Percentiles rank a stretch among this genome's conserved stretches.
Conservation (phyloP, 2,329 filamentous ascomycete species). For the Cladophialophora psammophila region DNA sequence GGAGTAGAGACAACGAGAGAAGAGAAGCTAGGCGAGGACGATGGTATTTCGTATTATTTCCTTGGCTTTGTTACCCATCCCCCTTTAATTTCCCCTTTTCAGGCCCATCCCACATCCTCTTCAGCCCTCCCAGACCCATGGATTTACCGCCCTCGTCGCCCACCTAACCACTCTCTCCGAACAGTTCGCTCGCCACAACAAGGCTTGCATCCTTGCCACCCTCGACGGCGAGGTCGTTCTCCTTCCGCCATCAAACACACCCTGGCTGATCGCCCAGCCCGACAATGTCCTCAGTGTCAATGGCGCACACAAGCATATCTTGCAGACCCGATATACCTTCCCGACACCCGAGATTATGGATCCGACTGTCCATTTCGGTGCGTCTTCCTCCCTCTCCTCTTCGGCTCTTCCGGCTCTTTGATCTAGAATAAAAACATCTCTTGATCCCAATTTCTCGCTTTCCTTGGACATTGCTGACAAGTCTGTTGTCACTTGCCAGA, state of each 20-base stretch:
- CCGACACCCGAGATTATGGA: slow-evolving; percentile 45
- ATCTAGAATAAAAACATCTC: background rate
- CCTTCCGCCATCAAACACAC: slow-evolving; percentile 45
- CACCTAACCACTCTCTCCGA: background rate
- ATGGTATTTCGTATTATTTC: background rate
- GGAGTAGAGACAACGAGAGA: background rate
- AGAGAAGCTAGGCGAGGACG: background rate
- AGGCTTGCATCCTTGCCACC: slow-evolving; percentile 20
- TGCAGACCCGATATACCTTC: slow-evolving; percentile 51
- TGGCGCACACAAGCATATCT: slow-evolving; percentile 47
- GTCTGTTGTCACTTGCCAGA: slow-evolving; percentile 1
- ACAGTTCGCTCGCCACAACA: slow-evolving; percentile 22
- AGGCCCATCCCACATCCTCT: background rate
- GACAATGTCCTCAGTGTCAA: slow-evolving; percentile 49
- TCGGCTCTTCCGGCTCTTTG: background rate
- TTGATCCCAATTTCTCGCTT: background rate
- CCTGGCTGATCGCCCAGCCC: slow-evolving; percentile 54
- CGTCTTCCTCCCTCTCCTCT: background rate
- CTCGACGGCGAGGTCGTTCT: slow-evolving; percentile 41
- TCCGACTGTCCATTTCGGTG: slow-evolving; percentile 25
- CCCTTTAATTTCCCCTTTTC: background rate
- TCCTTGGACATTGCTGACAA: background rate
- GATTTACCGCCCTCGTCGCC: background rate
- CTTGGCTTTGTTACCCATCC: background rate
- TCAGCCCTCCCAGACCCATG: no score